Conservation (phyloP, 2,329 filamentous ascomycete genomes). For the Venturia nashicola region DNA sequence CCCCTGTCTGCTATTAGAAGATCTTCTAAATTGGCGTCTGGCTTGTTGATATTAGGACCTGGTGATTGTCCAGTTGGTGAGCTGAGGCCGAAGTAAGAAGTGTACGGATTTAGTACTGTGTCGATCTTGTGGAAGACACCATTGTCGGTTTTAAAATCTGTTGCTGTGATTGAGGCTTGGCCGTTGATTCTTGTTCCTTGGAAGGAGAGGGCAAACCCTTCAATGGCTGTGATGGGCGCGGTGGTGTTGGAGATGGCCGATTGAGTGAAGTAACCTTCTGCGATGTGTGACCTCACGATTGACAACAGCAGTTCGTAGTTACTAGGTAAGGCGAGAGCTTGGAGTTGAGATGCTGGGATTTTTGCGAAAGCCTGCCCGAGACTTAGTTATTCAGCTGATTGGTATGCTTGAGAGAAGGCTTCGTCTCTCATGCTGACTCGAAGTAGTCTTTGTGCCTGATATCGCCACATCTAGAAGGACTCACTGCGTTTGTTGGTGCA, state of each 20-base stretch:
- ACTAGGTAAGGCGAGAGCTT: neutral
- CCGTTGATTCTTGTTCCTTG: neutral
- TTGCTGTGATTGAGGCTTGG: neutral
- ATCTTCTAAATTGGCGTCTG: neutral
- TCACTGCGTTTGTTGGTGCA: neutral
- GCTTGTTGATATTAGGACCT: neutral
- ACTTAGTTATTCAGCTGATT: neutral
- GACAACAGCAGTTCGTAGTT: neutral
- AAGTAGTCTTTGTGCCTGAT: neutral
- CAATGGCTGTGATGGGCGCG: neutral
- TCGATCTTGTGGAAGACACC: neutral
- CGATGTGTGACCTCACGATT: neutral
- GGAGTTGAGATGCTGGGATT: neutral
- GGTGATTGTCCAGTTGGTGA: neutral
- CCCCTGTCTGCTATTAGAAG: neutral
- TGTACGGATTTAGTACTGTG: neutral
- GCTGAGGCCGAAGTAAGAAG: neutral
- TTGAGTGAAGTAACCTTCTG: neutral
- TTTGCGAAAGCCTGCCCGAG: neutral
- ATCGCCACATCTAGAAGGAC: neutral
- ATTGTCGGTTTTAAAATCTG: neutral
- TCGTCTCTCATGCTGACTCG: neutral
- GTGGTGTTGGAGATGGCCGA: neutral
- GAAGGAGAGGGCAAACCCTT: neutral
- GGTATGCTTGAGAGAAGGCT: neutral